phyloP scores from a whole-genome alignment of 23 red algal species.

The Gracilaria vermiculophylla region DNA sequence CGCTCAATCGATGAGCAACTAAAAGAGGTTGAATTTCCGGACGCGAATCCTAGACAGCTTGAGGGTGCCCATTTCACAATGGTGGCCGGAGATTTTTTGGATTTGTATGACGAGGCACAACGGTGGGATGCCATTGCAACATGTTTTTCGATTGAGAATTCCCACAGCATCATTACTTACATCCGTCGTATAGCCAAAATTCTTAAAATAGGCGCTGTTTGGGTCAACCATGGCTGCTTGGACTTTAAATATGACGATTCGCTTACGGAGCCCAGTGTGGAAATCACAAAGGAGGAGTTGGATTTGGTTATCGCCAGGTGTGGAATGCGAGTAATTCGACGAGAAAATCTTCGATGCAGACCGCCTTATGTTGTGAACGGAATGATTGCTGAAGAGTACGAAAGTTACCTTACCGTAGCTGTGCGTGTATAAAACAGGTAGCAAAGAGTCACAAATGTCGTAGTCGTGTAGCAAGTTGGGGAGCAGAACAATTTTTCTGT shows the following conservation, averaged over 20 bases:
- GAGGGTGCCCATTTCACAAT: constrained; percentile 69
- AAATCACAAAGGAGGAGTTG: constrained; percentile 66
- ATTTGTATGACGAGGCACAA: constrained; percentile 62
- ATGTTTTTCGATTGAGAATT: constrained; percentile 78
- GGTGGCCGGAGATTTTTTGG: constrained; percentile 83
- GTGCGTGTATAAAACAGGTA: constrained; percentile 26
- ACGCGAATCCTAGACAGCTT: constrained; percentile 66
- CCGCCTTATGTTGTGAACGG: constrained; percentile 51
- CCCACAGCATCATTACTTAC: constrained; percentile 67
- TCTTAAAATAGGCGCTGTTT: constrained; percentile 63
- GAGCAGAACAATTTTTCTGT: neutral
- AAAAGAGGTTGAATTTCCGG: constrained; percentile 66
- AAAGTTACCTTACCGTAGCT: constrained; percentile 39
- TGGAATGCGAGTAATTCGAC: constrained; percentile 53
- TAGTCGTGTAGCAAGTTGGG: neutral
- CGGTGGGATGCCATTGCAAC: constrained; percentile 77
- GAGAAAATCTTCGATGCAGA: constrained; percentile 47
- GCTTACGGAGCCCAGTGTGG: constrained; percentile 49
- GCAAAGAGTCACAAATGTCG: neutral
- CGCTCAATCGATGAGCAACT: constrained; percentile 57
- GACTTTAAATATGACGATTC: constrained; percentile 67
- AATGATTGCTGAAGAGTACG: constrained; percentile 51
- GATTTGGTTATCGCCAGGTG: constrained; percentile 44
- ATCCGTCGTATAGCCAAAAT: constrained; percentile 51
- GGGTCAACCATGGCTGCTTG: constrained; percentile 53